Percentiles rank a stretch among this genome's conserved stretches.
Evolutionary conservation across 2,329 filamentous ascomycete genomes (phyloP).

Genomic region (Penicillium crustosum): DNA sequence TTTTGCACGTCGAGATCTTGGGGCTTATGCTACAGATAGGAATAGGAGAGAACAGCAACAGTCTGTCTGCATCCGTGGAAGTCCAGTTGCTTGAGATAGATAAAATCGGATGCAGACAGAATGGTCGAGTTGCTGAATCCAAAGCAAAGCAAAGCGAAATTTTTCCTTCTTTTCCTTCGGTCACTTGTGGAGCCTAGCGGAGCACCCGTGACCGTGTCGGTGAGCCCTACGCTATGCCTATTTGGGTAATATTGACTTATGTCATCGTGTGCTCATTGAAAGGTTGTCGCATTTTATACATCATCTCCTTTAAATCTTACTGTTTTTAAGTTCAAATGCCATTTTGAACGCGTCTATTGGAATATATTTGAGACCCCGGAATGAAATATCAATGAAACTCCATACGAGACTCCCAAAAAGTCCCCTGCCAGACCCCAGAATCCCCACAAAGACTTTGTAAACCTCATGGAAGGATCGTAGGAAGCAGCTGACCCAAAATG

Average conservation of each 20-base stretch:
- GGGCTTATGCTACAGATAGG: constrained; percentile 15
- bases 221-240: constrained; percentile 14
- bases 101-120: constrained; percentile 19
- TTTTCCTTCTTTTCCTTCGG: constrained; percentile 18
- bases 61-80: constrained; percentile 23
- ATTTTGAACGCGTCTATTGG: background rate
- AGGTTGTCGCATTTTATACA: background rate
- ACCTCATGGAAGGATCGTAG: background rate
- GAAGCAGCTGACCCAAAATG: background rate
- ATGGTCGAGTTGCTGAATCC: constrained; percentile 11
- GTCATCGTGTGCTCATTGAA: constrained; percentile 11
- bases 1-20: constrained; percentile 7
- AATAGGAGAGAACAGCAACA: constrained; percentile 3
- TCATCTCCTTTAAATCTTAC: background rate
- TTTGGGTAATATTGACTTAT: constrained; percentile 16
- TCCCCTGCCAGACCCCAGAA: background rate
- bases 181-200: constrained; percentile 26
- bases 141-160: constrained; percentile 16
- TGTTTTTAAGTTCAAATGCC: background rate
- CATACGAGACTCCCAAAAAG: background rate
- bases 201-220: constrained; percentile 27
- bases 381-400: background rate
- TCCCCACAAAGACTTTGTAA: background rate
- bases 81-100: constrained; percentile 13
- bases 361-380: background rate